These are phyloP conservation scores for Fusarium proliferatum DNA, from an alignment of 2,329 filamentous ascomycete species.

Conservation along the genomic window DNA sequence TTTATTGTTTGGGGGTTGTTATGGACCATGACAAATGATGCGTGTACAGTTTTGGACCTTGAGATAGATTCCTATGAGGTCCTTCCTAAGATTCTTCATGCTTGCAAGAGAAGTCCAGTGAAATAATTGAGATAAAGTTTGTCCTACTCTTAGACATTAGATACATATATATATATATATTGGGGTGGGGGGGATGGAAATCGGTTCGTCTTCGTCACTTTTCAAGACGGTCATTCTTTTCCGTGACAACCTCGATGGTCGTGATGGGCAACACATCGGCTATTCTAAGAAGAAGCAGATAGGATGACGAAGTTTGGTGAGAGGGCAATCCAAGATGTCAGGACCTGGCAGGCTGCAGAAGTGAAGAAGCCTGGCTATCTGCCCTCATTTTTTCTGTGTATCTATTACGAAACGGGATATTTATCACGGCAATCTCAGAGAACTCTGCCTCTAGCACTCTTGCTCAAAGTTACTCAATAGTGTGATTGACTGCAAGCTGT, in stretches of 20 bases:
- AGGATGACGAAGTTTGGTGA: neutral
- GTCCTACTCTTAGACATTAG: neutral
- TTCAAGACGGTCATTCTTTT: no score
- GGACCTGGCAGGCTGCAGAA: neutral
- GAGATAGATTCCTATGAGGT: neutral
- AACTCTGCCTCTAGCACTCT: neutral
- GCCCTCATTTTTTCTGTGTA: neutral
- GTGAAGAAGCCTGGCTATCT: neutral
- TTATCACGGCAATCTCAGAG: neutral
- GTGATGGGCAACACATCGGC: neutral
- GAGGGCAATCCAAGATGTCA: neutral
- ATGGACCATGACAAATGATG: neutral
- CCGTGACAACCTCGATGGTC: neutral
- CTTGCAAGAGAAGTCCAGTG: neutral
- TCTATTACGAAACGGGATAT: neutral
- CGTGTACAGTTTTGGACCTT: neutral
- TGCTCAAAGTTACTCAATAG: neutral
- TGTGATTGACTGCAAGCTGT: neutral
- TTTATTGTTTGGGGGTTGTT: neutral
- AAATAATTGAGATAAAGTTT: neutral
- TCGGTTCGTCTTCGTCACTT: neutral
- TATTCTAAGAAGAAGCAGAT: neutral
- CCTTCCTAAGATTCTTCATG: neutral
- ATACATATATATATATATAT: no score
- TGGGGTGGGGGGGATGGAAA: no score